Conservation (phyloP, 83 land plant genomes). For the Isoetes engelmannii region DNA sequence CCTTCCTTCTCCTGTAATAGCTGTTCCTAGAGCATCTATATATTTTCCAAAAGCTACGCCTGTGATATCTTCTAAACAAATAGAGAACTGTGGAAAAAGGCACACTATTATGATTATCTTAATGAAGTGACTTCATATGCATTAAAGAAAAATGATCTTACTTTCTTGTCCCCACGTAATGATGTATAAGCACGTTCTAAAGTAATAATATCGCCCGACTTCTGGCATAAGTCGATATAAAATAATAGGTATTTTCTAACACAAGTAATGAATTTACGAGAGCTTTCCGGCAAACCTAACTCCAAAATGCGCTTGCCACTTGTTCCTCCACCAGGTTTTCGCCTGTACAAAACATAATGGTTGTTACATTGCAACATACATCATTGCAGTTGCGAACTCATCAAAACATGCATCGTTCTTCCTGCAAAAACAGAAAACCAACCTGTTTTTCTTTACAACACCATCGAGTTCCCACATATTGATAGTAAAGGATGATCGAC, state of each 20-base stretch:
- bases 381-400: background rate
- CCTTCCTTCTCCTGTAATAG: constrained; percentile 38
- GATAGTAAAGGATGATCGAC: constrained; percentile 82
- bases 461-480: constrained; percentile 99
- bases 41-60: constrained; percentile 80
- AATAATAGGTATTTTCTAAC: constrained; percentile 77
- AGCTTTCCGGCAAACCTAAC: constrained; percentile 85
- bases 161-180: constrained; percentile 76
- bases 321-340: constrained; percentile 50
- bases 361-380: background rate
- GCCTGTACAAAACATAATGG: constrained; percentile 40
- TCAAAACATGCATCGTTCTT: background rate
- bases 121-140: constrained; percentile 5
- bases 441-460: constrained; percentile 63
- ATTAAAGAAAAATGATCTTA: constrained; percentile 22
- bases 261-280: constrained; percentile 94
- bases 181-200: constrained; percentile 84
- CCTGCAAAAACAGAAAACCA: constrained; percentile 3
- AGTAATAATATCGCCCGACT: constrained; percentile 64
- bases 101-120: background rate
- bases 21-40: constrained; percentile 51
- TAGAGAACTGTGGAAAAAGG: constrained; percentile 57
- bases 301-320: constrained; percentile 57
- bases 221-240: constrained; percentile 69
- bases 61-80: constrained; percentile 85